Evolutionary conservation across 73 alveolate species (phyloP).

Genomic region (Halteria grandinella): DNA sequence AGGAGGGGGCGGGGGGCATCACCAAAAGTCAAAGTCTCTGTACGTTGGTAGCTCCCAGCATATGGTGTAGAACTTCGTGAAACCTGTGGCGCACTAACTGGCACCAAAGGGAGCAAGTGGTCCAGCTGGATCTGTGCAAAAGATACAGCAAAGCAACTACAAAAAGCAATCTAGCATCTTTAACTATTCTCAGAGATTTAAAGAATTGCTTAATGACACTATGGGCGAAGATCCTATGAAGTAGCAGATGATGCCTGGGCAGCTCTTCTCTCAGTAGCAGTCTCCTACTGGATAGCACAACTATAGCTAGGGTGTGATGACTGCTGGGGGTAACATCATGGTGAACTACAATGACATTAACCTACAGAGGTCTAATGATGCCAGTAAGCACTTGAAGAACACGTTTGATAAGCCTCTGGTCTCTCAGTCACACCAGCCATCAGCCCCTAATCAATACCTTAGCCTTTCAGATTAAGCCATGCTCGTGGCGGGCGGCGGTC

Average conservation of each 20-base stretch:
- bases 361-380: too few relatives aligned
- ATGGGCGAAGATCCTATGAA: neutral
- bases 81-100: neutral
- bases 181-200: conserved; percentile 40
- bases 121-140: neutral
- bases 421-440: too few relatives aligned
- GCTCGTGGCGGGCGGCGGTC: neutral
- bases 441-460: neutral
- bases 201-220: conserved; percentile 14
- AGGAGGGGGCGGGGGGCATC: neutral
- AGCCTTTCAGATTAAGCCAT: neutral
- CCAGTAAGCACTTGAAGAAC: neutral
- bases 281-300: conserved; percentile 26
- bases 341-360: too few relatives aligned
- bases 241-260: neutral
- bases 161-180: conserved; percentile 33
- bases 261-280: conserved; percentile 17
- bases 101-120: neutral
- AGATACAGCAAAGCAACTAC: conserved; percentile 9
- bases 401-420: conserved; percentile 27
- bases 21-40: conserved; percentile 25
- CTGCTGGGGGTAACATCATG: too few relatives aligned
- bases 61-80: neutral
- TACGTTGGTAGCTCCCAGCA: neutral
- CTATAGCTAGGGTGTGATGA: too few relatives aligned